Base-by-base conservation (phyloP, 768 basidiomycete species). In the Lyophyllum semitale region DNA sequence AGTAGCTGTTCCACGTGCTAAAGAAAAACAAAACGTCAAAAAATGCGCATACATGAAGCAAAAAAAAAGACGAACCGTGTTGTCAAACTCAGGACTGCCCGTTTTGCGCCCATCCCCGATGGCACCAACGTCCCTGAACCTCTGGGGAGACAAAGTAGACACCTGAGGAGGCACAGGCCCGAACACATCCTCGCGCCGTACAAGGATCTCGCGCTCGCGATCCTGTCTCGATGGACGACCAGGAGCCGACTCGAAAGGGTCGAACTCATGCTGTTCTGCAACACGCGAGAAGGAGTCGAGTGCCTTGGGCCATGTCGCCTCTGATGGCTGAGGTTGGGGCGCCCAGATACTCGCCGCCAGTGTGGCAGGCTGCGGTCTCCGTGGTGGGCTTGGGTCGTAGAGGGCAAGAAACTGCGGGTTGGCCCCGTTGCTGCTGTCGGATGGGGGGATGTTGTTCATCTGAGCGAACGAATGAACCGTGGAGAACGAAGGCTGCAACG, bases 1-100 rank as follows among this genome's bases (percentile, higher is more conserved):
- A 93, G 76, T 42, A 93, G 80, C 72, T 91, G 89, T 64, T 90
- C 89, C 56, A 92, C 86, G 65, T 90, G 87, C 88, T 91, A 51
- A n/a, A 26, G 17, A 48, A 41, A 52, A 25, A 25, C 18, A 1
- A 4, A 20, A 38, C 8, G 2, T 6, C 48, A 18, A 45, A 20
- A 35, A 29, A 43, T 1, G 29, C 26, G 57, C 58, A 59, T 56
- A 59, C 37, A 51, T 41, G 49, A 13, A 17, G 30, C 33, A 27
- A 56, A 52, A 33, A 46, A 35, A 32, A 37, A 6, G 0, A 54
- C 57, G 9, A 13, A 61, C 60, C 23, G 58, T 57, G 37, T 62
- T 50, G 12, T 59, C 84, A 43, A 80, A 80, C 43, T 79, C 82
- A 26, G 85, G 81, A 45, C 73, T 79, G 48, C 71, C 74, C 67